Evolutionary conservation across 2,329 filamentous ascomycete genomes (phyloP).

Genomic region (Ophiostoma tasmaniense): DNA sequence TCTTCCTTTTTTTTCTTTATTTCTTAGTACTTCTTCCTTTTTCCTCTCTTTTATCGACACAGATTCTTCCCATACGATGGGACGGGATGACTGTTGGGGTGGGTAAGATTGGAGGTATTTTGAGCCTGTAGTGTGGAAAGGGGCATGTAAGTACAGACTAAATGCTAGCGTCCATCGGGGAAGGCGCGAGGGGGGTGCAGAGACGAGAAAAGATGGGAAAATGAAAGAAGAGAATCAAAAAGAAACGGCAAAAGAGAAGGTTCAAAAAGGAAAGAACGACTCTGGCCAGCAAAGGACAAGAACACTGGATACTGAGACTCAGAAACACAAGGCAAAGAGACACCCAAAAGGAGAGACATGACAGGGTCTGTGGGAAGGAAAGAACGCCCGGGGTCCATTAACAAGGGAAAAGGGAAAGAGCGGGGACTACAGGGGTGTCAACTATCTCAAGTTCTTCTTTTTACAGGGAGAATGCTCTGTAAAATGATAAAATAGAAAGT

Average conservation of each 20-base stretch:
- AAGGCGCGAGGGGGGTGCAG: neutral
- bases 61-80: conserved; percentile 9
- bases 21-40: neutral
- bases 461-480: too few species aligned
- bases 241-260: neutral
- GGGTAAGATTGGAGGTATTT: conserved; percentile 16
- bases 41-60: neutral
- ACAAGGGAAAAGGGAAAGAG: conserved; percentile 13
- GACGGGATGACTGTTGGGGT: conserved; percentile 14
- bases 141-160: conserved; percentile 10
- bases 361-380: neutral
- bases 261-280: neutral
- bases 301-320: neutral
- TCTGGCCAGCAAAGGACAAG: neutral
- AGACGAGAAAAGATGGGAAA: neutral
- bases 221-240: neutral
- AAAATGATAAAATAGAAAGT: neutral
- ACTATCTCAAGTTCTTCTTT: neutral
- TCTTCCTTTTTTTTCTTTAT: neutral
- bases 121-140: conserved; percentile 2
- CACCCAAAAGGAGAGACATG: neutral
- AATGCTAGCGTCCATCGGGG: conserved; percentile 2
- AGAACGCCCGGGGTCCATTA: conserved; percentile 6
- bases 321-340: neutral
- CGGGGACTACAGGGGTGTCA: neutral